Evolutionary conservation across 2,329 filamentous ascomycete species (phyloP).

Genomic region (Cadophora sp.): DNA sequence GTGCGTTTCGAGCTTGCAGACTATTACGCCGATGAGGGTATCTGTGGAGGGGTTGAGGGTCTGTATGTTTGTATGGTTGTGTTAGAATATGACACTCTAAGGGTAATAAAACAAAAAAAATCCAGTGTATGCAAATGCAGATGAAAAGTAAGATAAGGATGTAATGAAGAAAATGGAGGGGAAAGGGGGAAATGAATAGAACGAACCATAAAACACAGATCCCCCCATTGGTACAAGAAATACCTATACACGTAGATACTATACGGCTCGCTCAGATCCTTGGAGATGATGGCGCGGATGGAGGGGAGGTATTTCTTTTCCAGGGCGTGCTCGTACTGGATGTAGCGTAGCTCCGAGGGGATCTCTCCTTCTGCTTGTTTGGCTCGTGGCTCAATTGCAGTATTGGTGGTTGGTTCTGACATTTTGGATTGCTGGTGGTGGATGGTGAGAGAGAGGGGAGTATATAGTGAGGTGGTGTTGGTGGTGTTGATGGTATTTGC

Average conservation of each 20-base stretch:
- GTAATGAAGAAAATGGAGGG: neutral
- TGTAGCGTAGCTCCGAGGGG: slow-evolving; percentile 60
- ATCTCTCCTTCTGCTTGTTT: slow-evolving; percentile 37
- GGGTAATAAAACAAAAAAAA: neutral
- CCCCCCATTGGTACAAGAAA: slow-evolving; percentile 96
- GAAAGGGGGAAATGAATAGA: neutral
- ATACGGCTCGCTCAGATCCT: slow-evolving; percentile 96
- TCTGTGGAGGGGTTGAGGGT: slow-evolving; percentile 65
- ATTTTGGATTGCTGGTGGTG: slow-evolving; percentile 16
- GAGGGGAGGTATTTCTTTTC: slow-evolving; percentile 76
- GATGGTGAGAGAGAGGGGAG: neutral
- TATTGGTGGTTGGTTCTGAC: slow-evolving; percentile 16
- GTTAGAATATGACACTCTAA: neutral
- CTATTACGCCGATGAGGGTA: slow-evolving; percentile 84
- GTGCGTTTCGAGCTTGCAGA: slow-evolving; percentile 94
- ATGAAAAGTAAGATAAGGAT: neutral
- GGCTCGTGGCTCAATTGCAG: neutral
- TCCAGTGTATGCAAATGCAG: neutral
- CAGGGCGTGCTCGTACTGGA: slow-evolving; percentile 67
- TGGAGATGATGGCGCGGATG: slow-evolving; percentile 92
- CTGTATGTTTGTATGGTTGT: slow-evolving; percentile 47
- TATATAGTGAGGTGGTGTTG: neutral
- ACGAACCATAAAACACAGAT: slow-evolving; percentile 91
- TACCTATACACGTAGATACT: slow-evolving; percentile 99
- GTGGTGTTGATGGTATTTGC: neutral